Conservation (phyloP, 345 rosid genomes). For the Firmiana major region DNA sequence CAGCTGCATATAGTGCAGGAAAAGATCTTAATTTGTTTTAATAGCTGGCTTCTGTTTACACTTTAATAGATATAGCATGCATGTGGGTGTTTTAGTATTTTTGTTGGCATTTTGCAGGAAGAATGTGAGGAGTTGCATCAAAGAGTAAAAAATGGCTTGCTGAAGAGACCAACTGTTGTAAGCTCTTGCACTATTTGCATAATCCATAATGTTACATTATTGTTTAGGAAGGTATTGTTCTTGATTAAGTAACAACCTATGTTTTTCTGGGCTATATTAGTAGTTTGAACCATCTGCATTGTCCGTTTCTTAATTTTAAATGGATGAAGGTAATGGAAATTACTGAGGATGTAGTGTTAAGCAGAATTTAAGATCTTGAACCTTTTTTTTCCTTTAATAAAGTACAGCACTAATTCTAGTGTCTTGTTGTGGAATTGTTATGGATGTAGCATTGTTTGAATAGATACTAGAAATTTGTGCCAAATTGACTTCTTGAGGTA, state of each 20-base stretch:
- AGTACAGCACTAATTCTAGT: neutral
- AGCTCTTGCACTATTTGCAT: slow-evolving; percentile 28
- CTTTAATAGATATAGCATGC: neutral
- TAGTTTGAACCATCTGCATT: neutral
- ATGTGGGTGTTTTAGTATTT: slow-evolving; percentile 15
- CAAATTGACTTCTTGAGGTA: neutral
- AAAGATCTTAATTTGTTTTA: neutral
- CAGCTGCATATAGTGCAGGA: neutral
- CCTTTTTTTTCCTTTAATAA: neutral
- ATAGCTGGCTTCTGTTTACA: neutral
- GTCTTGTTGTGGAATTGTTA: neutral
- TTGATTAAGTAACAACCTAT: neutral
- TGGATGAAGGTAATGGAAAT: neutral
- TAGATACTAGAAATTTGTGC: neutral
- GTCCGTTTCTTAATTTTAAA: neutral
- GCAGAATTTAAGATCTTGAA: neutral
- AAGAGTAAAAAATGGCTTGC: slow-evolving; percentile 50
- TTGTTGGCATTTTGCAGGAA: slow-evolving; percentile 48
- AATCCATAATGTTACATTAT: slow-evolving; percentile 5
- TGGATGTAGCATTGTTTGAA: neutral
- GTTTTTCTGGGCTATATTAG: neutral
- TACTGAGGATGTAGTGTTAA: neutral
- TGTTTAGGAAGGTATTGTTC: neutral
- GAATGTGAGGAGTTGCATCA: slow-evolving; percentile 70
- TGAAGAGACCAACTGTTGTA: slow-evolving; percentile 64